These are phyloP conservation scores for Aspergillus olivimuriae DNA, from an alignment of 495 filamentous ascomycete genomes.

Conservation along the genomic window DNA sequence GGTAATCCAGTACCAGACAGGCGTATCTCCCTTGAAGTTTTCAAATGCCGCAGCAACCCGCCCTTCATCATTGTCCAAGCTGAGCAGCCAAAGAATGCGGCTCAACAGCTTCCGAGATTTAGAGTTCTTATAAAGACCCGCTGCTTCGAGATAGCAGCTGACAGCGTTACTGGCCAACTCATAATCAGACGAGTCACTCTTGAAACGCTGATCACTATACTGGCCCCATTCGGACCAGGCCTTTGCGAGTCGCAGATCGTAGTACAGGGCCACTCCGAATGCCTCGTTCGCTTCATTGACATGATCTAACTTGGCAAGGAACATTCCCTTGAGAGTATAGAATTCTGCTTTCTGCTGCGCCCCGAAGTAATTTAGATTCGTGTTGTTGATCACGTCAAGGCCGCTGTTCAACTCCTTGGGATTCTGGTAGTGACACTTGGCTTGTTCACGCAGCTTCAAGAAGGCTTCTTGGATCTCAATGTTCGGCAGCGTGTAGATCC, in stretches of 20 bases:
- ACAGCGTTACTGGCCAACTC: slow-evolving; percentile 81
- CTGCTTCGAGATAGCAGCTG: slow-evolving; percentile 93
- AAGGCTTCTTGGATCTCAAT: slow-evolving; percentile 99
- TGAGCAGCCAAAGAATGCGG: slow-evolving; percentile 91
- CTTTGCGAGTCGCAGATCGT: slow-evolving; percentile 90
- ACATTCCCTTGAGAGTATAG: slow-evolving; percentile 99
- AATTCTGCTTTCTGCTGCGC: slow-evolving; percentile 96
- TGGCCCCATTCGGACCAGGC: slow-evolving; percentile 99
- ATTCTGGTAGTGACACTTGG: slow-evolving; percentile 97
- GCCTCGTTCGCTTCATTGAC: slow-evolving; percentile 88
- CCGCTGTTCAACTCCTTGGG: slow-evolving; percentile 83
- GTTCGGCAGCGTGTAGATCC: slow-evolving; percentile 97
- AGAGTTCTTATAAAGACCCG: slow-evolving; percentile 90
- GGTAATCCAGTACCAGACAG: slow-evolving; percentile 99
- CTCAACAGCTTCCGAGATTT: slow-evolving; percentile 96
- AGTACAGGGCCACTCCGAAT: slow-evolving; percentile 89
- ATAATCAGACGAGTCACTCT: slow-evolving; percentile 73
- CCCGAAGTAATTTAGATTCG: slow-evolving; percentile 97
- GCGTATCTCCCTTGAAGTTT: slow-evolving; percentile 90
- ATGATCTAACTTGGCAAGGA: slow-evolving; percentile 84
- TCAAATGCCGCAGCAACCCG: slow-evolving; percentile 77
- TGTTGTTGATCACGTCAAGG: slow-evolving; percentile 98
- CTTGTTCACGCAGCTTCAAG: slow-evolving; percentile 92
- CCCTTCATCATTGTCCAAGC: slow-evolving; percentile 81
- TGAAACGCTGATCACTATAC: slow-evolving; percentile 94